A percentile compares a stretch with the other conserved stretches of the same genome.
Evolutionary conservation across 805 yeast species (phyloP).

Genomic region (Metschnikowia vanudenii): DNA sequence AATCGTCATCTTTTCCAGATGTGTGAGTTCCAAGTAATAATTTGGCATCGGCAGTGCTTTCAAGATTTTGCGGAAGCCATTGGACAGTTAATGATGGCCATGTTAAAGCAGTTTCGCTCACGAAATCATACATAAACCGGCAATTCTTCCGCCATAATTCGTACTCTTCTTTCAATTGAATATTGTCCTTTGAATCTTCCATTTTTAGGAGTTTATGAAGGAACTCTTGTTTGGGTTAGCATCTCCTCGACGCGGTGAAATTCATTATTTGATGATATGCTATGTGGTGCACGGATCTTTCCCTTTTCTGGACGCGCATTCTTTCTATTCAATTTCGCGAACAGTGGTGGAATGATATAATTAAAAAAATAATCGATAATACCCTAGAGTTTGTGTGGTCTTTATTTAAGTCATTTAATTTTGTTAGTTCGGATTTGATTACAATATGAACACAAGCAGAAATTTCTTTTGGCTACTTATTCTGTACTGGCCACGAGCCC

Average conservation of each 20-base stretch:
- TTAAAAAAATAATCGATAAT: too few species aligned
- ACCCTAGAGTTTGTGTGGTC: too few species aligned
- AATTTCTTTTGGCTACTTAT: too few species aligned
- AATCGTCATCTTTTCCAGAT: conserved; percentile 64
- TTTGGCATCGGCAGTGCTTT: conserved; percentile 42
- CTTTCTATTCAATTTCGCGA: too few species aligned
- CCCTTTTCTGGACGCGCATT: not conserved
- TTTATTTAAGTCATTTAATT: too few species aligned
- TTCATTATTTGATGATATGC: not conserved
- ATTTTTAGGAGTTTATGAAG: conserved; percentile 4
- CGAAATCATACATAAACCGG: conserved; percentile 78
- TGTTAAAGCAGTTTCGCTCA: conserved; percentile 71
- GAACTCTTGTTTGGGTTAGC: not conserved
- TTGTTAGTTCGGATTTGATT: too few species aligned
- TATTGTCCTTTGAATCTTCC: conserved; percentile 12
- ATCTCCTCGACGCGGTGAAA: not conserved
- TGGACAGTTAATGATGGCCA: conserved; percentile 84
- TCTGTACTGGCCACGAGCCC: too few species aligned
- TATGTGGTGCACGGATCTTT: not conserved
- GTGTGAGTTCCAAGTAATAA: conserved; percentile 72
- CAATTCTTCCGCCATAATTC: conserved; percentile 80
- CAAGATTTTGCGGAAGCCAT: conserved; percentile 57
- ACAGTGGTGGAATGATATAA: too few species aligned
- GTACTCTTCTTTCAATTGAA: conserved; percentile 60
- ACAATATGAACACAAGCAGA: too few species aligned